Evolutionary conservation across 148 eudicot genomes (phyloP).

Genomic region (Polygonum aviculare): DNA sequence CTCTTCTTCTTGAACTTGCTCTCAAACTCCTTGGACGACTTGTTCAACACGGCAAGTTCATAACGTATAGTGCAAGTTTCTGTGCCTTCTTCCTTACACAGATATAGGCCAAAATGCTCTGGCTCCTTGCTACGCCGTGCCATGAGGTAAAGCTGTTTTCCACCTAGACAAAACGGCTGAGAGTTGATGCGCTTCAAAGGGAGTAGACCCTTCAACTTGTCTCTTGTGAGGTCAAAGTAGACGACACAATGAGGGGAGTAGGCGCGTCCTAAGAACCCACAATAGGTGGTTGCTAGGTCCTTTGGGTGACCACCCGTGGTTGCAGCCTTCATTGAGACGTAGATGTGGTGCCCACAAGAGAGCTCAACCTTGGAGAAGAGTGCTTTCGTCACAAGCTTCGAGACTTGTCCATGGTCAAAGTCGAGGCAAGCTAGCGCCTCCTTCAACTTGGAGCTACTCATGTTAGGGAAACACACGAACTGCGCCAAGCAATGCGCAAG

Average conservation of each 20-base stretch:
- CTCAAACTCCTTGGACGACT: background rate
- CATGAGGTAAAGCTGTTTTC: conserved; percentile 71
- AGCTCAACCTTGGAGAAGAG: too few relatives aligned
- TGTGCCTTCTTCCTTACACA: background rate
- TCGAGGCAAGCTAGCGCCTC: too few relatives aligned
- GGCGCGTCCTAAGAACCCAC: background rate
- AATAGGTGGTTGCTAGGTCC: background rate
- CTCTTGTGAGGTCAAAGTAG: background rate
- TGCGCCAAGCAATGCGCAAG: conserved; percentile 58
- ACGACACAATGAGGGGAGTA: background rate
- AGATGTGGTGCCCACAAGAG: background rate
- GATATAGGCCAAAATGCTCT: conserved; percentile 17
- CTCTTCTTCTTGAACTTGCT: background rate
- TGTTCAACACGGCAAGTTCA: background rate
- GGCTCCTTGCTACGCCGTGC: conserved; percentile 37
- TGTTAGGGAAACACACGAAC: too few relatives aligned
- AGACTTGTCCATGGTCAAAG: too few relatives aligned
- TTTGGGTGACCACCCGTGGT: background rate
- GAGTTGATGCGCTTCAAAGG: conserved; percentile 67
- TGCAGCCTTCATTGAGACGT: background rate
- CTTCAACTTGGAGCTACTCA: too few relatives aligned
- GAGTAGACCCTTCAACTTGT: conserved; percentile 53
- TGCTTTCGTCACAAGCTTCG: too few relatives aligned
- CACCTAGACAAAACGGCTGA: conserved; percentile 82
- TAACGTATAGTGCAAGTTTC: background rate